Percentiles rank a stretch among this genome's conserved stretches.
Conservation (phyloP, 768 basidiomycete species). For the Udeniomyces megalosporus region DNA sequence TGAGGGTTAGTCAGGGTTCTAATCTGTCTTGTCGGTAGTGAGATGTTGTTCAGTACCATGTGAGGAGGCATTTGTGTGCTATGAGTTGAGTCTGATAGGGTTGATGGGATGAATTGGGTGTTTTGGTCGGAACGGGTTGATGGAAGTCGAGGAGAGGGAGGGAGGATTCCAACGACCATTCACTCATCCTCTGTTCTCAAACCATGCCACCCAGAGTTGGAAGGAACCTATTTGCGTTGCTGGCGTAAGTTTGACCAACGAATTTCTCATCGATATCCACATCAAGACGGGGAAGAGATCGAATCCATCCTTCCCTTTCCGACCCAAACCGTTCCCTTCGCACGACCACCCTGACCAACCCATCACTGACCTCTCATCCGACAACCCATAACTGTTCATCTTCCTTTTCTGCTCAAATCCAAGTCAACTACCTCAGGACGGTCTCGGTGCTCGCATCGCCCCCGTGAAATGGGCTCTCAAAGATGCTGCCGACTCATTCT, state of each 20-base stretch:
- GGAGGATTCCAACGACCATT: neutral
- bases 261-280: neutral
- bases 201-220: neutral
- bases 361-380: neutral
- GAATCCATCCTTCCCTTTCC: neutral
- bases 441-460: slow-evolving; percentile 7
- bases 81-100: no score
- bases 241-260: neutral
- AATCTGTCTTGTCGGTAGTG: no score
- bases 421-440: slow-evolving; percentile 14
- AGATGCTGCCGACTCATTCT: slow-evolving; percentile 1
- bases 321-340: neutral
- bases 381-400: no score
- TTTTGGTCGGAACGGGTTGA: neutral
- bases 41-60: neutral
- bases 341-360: neutral
- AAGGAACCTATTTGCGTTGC: neutral
- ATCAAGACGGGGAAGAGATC: neutral
- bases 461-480: slow-evolving; percentile 10
- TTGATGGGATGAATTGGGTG: neutral
- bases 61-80: neutral
- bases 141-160: neutral
- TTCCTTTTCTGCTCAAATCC: neutral
- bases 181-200: no score
- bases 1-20: neutral